Evolutionary conservation across 495 filamentous ascomycete genomes (phyloP), one percentile per base, ranked within the genome.

Genomic region (Tuber melanosporum): DNA sequence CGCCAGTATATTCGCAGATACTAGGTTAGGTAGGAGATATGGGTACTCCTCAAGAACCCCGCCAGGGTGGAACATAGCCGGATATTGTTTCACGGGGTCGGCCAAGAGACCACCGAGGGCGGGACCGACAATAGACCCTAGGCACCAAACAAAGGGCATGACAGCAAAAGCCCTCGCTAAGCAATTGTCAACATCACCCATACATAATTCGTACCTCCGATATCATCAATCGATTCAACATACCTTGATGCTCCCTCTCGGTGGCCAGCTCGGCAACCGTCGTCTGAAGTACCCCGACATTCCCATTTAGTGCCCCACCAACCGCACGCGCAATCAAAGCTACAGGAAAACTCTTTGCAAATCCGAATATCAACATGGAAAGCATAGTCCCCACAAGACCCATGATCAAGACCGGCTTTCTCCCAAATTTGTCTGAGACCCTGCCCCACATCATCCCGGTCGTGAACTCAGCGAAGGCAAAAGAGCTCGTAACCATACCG

Each of bases 101-200:
- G 95, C 94, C 75, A 99, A 88, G 72, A 92, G 89, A 78, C 95
- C 95, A 80, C 95, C 95, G 80, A 99, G 91, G 80, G 91, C 90
- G 74, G 95, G 94, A 19, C 96, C 95, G 77, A 98, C 87, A 78
- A 98, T 96, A 62, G 88, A 89, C 90, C 95, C 95, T 79, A 99
- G 85, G 84, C 94, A 98, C 96, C 96, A 99, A 43, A 98, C 91
- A 80, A 97, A 92, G 2, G 95, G 95, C 95, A 99, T 97, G 82
- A 99, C 93, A 10, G 95, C 91, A 85, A 94, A 99, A 70, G 94
- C 96, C 70, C 91, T 92, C 75, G 93, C 92, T 93, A 76, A 62
- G 12, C 19, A 22, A 74, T 32, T 66, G 71, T 79, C 47, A 81
- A 8, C 15, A 71, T 41, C 39, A 41, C 39, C 52, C 12, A 32